A percentile compares a stretch with the other conserved stretches of the same genome.
Conservation (phyloP, 2,329 filamentous ascomycete genomes). For the Metarhizium album region DNA sequence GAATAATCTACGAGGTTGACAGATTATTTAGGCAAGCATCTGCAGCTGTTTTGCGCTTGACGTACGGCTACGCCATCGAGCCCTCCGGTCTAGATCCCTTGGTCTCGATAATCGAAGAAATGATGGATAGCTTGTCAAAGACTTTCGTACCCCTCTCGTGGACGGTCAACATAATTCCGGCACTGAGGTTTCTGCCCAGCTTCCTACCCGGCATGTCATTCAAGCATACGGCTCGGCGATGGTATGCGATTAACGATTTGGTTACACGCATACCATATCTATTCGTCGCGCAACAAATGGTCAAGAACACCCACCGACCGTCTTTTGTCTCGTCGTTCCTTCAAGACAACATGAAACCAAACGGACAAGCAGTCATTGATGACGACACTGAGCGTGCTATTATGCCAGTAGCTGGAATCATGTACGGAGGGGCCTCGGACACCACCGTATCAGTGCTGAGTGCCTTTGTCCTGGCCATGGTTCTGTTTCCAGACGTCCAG, state of each 20-base stretch:
- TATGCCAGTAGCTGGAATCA: background rate
- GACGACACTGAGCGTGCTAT: background rate
- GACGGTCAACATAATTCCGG: conserved; percentile 21
- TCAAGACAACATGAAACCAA: background rate
- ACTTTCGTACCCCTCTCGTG: conserved; percentile 20
- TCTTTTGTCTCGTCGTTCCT: conserved; percentile 17
- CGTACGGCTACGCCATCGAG: conserved; percentile 22
- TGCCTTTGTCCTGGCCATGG: conserved; percentile 35
- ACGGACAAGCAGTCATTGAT: background rate
- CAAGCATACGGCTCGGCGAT: conserved; percentile 18
- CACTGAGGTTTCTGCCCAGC: conserved; percentile 17
- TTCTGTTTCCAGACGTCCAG: conserved; percentile 29
- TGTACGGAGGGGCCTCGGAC: conserved; percentile 8
- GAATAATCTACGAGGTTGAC: background rate
- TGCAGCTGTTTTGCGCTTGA: background rate
- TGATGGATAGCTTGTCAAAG: conserved; percentile 19
- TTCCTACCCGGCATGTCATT: conserved; percentile 21
- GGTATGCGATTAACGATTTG: conserved; percentile 12
- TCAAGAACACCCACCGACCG: conserved; percentile 4
- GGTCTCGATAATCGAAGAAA: conserved; percentile 18
- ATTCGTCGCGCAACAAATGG: conserved; percentile 19
- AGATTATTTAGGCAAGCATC: background rate
- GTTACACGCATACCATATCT: conserved; percentile 16
- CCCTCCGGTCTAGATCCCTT: conserved; percentile 18
- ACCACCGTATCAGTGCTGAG: background rate